Base-by-base conservation (phyloP, 2,329 filamentous ascomycete genomes). In the Colletotrichum brevisporum region DNA sequence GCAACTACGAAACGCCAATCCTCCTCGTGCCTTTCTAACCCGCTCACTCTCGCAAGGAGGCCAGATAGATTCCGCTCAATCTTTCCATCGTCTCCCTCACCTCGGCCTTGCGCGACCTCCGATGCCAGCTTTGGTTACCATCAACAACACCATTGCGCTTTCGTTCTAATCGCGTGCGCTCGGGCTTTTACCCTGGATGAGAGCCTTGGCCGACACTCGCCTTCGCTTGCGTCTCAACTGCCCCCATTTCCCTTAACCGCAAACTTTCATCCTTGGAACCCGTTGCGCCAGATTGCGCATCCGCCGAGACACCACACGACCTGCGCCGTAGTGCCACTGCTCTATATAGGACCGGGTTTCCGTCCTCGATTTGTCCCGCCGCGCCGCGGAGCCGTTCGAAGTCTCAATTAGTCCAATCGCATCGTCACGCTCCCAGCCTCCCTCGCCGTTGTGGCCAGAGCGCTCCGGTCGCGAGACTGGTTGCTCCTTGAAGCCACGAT, bases 391-490 rank as follows among this genome's bases (percentile, higher is more conserved):
- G 48, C 57, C 48, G 16, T n/a, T 53, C 51, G 47, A 36, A 45
- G 21, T 41, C 9, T 6, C 26, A 41, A 13, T 12, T 41, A 52
- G 27, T 24, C 27, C 55, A 55, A 55, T 53, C 58, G 57, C 56
- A 56, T 63, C 31, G 52, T 59, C 18, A 69, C 45, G 39, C 54
- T 68, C 47, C 18, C 43, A 67, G 52, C 45, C 43, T 61, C 58
- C 26, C 55, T 70, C 75, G 76, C 71, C 74, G 72, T 69, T 69
- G 83, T 82, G 85, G 85, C 81, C 82, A 82, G 85, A 85, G 85
- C 83, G 85, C 83, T 86, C 85, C 86, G 83, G 86, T 88, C 86
- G 83, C 78, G 80, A 85, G 87, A 87, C 87, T 88, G 86, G 86
- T 84, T 86, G 86, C 85, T 84, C 82, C 79, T 81, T 77, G 79